Conservation (phyloP, 257 asterid species). For the Penstemon davidsonii region DNA sequence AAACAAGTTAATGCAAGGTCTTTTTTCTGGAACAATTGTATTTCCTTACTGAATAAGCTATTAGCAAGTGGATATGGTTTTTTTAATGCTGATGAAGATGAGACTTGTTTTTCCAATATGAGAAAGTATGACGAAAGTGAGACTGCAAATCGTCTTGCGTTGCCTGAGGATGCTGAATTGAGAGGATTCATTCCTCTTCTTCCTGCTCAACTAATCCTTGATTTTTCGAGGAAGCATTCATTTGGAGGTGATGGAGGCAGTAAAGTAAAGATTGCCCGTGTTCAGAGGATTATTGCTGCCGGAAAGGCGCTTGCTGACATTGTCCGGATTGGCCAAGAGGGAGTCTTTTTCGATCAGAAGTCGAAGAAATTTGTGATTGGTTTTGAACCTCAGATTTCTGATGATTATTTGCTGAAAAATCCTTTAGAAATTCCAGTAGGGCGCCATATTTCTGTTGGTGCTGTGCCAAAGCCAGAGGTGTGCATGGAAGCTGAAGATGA, state of each 20-base stretch:
- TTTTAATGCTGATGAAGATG: constrained; percentile 68
- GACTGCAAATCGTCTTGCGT: constrained; percentile 79
- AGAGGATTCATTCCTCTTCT: constrained; percentile 87
- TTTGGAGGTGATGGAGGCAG: constrained; percentile 61
- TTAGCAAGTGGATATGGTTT: constrained; percentile 55
- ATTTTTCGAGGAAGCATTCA: constrained; percentile 75
- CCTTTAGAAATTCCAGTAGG: constrained; percentile 34
- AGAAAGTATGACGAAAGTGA: constrained; percentile 81
- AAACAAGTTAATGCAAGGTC: constrained; percentile 66
- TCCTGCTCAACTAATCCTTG: constrained; percentile 86
- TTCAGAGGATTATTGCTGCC: constrained; percentile 83
- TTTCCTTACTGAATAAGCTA: constrained; percentile 67
- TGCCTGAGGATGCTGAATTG: constrained; percentile 86
- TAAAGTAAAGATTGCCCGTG: constrained; percentile 61
- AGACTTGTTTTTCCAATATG: constrained; percentile 79
- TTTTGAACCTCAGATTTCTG: constrained; percentile 54
- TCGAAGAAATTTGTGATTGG: constrained; percentile 71
- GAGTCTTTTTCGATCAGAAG: constrained; percentile 61
- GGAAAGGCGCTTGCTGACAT: constrained; percentile 84
- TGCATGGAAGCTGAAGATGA: constrained; percentile 59
- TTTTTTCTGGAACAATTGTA: constrained; percentile 73
- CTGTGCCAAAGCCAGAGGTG: constrained; percentile 37
- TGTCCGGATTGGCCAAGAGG: constrained; percentile 60
- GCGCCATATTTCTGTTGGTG: constrained; percentile 29
- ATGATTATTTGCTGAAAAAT: constrained; percentile 42